Percentiles rank a stretch among this genome's conserved stretches.
Evolutionary conservation across 208 protist species (phyloP).

Genomic region (Strigomonas culicis): DNA sequence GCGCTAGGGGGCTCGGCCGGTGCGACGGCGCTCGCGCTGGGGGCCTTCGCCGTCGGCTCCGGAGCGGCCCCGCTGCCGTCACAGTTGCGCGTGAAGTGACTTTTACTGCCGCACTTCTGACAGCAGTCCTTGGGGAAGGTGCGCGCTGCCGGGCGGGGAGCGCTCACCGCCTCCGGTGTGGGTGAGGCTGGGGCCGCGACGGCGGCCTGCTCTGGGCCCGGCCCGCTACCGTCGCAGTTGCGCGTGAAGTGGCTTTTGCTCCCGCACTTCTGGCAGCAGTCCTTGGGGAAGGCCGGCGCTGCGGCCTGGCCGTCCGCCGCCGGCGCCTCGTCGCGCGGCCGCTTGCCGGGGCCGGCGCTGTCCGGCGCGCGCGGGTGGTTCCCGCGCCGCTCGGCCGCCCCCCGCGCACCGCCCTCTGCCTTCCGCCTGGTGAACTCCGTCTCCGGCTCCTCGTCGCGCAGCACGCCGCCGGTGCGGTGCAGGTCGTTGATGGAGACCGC

Average conservation of each 20-base stretch:
- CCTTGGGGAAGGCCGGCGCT: slow-evolving; percentile 25
- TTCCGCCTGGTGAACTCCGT: not conserved
- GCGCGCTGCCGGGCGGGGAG: no score
- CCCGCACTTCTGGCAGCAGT: slow-evolving; percentile 42
- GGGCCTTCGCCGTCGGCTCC: not conserved
- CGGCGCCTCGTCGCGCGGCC: slow-evolving; percentile 27
- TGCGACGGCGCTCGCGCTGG: not conserved
- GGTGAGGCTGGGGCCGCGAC: not conserved
- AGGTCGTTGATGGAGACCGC: slow-evolving; percentile 55
- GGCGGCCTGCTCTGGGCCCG: not conserved
- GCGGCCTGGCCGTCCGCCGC: not conserved
- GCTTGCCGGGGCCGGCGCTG: slow-evolving; percentile 40
- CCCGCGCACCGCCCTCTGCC: not conserved
- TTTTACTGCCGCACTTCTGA: slow-evolving; percentile 23
- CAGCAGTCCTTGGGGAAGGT: slow-evolving; percentile 11
- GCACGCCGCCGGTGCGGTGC: slow-evolving; percentile 42
- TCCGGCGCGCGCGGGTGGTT: slow-evolving; percentile 16
- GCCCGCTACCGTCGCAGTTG: slow-evolving; percentile 22
- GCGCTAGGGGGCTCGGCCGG: not conserved
- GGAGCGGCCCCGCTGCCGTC: slow-evolving; percentile 14
- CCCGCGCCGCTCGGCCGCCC: not conserved
- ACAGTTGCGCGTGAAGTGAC: slow-evolving; percentile 31
- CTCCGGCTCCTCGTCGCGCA: slow-evolving; percentile 16
- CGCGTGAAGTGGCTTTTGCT: slow-evolving; percentile 42
- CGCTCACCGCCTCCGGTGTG: not conserved